Evolutionary conservation across 108 stramenopile species (phyloP).

Genomic region (Mayamaea pseudoterrestris): DNA sequence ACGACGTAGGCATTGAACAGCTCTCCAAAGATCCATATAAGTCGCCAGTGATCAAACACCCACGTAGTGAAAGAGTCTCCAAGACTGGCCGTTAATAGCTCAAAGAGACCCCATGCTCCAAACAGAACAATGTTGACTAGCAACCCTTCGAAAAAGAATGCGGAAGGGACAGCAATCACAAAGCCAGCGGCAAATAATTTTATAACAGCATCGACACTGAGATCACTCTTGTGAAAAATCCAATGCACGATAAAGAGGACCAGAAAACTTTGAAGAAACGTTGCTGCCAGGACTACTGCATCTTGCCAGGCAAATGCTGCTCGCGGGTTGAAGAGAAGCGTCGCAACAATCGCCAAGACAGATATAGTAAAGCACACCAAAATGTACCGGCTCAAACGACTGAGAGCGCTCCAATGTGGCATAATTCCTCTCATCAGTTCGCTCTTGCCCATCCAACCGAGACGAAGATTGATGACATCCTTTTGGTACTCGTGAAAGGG

Average conservation of each 20-base stretch:
- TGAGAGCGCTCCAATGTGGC: constrained; percentile 63
- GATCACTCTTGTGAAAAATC: constrained; percentile 76
- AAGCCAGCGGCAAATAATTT: constrained; percentile 84
- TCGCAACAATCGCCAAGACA: constrained; percentile 22
- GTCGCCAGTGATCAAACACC: constrained; percentile 34
- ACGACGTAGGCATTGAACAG: constrained; percentile 73
- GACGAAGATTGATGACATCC: constrained; percentile 57
- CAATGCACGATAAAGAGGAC: constrained; percentile 70
- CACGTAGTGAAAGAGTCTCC: constrained; percentile 41
- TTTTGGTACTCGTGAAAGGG: constrained; percentile 77
- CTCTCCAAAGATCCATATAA: constrained; percentile 58
- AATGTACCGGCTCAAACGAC: constrained; percentile 60
- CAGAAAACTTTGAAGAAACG: constrained; percentile 64
- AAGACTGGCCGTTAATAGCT: constrained; percentile 15
- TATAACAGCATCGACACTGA: constrained; percentile 79
- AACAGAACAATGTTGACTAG: constrained; percentile 39
- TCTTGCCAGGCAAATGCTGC: constrained; percentile 66
- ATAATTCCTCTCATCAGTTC: constrained; percentile 31
- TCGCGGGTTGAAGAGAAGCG: constrained; percentile 46
- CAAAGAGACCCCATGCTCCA: constrained; percentile 29
- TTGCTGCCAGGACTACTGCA: constrained; percentile 53
- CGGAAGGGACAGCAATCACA: constrained; percentile 57
- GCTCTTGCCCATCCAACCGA: constrained; percentile 48
- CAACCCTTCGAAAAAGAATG: constrained; percentile 64
- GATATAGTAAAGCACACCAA: constrained; percentile 28